A percentile compares a stretch with the other conserved stretches of the same genome.
These are phyloP conservation scores for Suillus bovinus DNA, from an alignment of 768 basidiomycete genomes.

Conservation along the genomic window DNA sequence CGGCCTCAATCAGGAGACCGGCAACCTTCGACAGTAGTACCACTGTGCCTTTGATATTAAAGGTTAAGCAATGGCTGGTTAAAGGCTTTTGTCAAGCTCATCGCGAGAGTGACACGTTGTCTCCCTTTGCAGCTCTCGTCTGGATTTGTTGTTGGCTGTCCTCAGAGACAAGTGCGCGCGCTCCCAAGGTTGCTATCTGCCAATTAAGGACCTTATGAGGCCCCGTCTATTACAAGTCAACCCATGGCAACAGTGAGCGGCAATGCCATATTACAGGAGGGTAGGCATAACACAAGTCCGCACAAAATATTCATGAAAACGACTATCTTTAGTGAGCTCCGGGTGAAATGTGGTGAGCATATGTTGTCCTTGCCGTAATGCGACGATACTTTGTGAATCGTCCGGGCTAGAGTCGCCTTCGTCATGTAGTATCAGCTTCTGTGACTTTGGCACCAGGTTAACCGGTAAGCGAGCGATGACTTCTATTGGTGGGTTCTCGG, in stretches of 20 bases:
- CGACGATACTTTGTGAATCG: conserved; percentile 74
- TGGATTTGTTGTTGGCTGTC: background rate
- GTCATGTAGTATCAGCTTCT: conserved; percentile 38
- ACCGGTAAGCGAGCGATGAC: conserved; percentile 71
- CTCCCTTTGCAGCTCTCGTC: background rate
- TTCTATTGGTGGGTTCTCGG: conserved; percentile 58
- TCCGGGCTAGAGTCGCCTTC: conserved; percentile 46
- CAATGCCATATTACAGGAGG: conserved; percentile 7
- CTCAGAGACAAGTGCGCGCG: background rate
- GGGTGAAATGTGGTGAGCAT: conserved; percentile 94
- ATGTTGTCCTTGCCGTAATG: conserved; percentile 80
- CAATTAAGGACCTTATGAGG: background rate
- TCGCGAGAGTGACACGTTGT: background rate
- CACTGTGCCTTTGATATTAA: no score
- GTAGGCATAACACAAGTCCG: conserved; percentile 61
- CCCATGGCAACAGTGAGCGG: background rate
- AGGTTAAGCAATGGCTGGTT: no score
- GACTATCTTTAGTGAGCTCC: conserved; percentile 81
- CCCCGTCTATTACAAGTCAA: background rate
- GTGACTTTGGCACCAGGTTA: conserved; percentile 44
- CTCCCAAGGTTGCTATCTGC: background rate
- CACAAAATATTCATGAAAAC: conserved; percentile 93
- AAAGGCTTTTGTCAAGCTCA: no score
- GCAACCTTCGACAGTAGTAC: no score
- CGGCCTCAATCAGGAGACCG: no score